A percentile compares a stretch with the other conserved stretches of the same genome.
These are phyloP conservation scores for Myxozyma neotropica DNA, from an alignment of 805 yeast species.

Conservation along the genomic window DNA sequence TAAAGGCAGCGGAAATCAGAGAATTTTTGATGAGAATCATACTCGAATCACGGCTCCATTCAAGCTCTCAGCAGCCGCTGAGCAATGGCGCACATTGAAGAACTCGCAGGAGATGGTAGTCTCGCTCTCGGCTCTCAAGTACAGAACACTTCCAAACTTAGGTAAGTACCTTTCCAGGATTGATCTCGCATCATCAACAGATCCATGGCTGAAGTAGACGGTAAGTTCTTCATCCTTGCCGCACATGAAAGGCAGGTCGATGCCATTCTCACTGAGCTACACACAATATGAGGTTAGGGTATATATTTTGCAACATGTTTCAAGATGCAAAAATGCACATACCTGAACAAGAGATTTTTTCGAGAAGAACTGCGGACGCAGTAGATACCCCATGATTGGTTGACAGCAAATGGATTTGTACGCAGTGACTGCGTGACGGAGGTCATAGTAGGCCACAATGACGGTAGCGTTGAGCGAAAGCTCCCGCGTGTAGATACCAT, in stretches of 20 bases:
- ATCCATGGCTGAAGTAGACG: conserved; percentile 19
- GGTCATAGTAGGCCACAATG: conserved; percentile 36
- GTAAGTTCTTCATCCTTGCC: conserved; percentile 29
- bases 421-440: conserved; percentile 36
- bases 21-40: neutral
- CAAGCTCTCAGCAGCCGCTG: conserved; percentile 38
- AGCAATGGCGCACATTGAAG: conserved; percentile 45
- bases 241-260: conserved; percentile 30
- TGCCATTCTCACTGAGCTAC: conserved; percentile 29
- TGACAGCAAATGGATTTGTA: conserved; percentile 36
- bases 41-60: conserved; percentile 37
- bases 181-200: conserved; percentile 9
- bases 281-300: neutral
- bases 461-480: conserved; percentile 32
- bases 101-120: conserved; percentile 40
- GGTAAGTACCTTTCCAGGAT: conserved; percentile 26
- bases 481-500: conserved; percentile 36
- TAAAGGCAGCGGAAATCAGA: too few species aligned
- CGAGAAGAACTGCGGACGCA: conserved; percentile 27
- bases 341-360: conserved; percentile 21
- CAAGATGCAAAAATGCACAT: neutral
- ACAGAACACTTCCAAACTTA: conserved; percentile 35
- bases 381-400: conserved; percentile 30
- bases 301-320: neutral
- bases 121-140: conserved; percentile 25